Base-by-base conservation (phyloP, 1,284 basidiomycete genomes). In the Boletus semigastroideus region DNA sequence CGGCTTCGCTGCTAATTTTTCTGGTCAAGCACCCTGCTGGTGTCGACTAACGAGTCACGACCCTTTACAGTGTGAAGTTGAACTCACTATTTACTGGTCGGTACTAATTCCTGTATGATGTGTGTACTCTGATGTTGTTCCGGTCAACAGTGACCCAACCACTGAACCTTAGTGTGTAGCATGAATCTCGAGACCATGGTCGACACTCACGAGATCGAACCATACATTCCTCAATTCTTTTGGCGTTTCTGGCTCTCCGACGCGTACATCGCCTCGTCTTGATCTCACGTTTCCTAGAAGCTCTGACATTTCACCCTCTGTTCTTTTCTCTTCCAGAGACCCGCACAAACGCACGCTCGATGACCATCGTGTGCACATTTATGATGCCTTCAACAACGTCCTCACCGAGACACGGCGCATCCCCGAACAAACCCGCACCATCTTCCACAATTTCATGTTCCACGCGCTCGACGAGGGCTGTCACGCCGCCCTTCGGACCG, bases 361-460 rank as follows among this genome's bases (percentile, higher is more conserved):
- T 61, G 54, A 68, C 59, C 65, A 77, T 30, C 71, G 77, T n/a
- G 54, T 82, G 31, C 79, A 82, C 58, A 60, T 74, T 5, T 82
- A 80, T 54, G 74, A 82, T 55, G 71, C 78, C 5, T 78, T 77
- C 57, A 68, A 78, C 20, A 78, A 79, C 55, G 65, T 72, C 19
- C 70, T 83, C 17, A 66, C 68, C 16, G 78, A 82, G 59, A 74
- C 71, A 13, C 64, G 73, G 39, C 63, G 72, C 34, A 69, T 54
- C 59, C 73, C 51, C 7, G 63, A 50, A 49, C 65, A 51, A 42
- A 56, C 58, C 1, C 56, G 63, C 4, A 61, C 71, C 19, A 58
- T 80, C 37, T 79, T 82, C 53, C 66, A 74, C n/a, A 74, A 79
- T 47, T 68, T 82, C 51, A 50, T 65, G 42, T 55, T 58, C 14